A percentile compares a stretch with the other conserved stretches of the same genome.
phyloP scores from a whole-genome alignment of 2,329 filamentous ascomycete species.

The Alternaria brassicae region DNA sequence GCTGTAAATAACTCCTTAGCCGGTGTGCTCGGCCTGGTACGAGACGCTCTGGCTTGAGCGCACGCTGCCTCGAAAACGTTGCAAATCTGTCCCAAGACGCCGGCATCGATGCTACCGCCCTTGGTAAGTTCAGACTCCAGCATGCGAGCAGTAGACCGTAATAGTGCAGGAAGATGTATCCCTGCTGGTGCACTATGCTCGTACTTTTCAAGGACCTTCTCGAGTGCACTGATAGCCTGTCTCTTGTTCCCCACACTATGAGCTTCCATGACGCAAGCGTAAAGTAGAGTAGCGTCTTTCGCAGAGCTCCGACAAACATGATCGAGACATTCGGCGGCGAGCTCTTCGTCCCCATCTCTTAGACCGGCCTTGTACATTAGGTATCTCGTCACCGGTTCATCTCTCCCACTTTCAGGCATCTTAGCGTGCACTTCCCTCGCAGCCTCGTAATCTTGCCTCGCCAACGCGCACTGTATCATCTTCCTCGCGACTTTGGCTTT shows the following conservation, averaged over 20 bases:
- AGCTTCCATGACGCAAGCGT: conserved; percentile 81
- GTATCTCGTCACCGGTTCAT: conserved; percentile 72
- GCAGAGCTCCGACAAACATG: conserved; percentile 62
- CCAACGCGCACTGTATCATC: conserved; percentile 72
- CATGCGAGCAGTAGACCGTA: conserved; percentile 61
- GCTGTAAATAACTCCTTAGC: conserved; percentile 60
- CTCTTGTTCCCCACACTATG: conserved; percentile 68
- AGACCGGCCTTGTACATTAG: conserved; percentile 78
- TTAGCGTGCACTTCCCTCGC: conserved; percentile 64
- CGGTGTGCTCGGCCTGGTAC: conserved; percentile 53
- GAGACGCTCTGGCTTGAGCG: conserved; percentile 53
- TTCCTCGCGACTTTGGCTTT: conserved; percentile 74
- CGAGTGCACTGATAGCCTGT: conserved; percentile 66
- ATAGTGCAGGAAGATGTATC: conserved; percentile 68
- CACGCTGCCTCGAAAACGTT: conserved; percentile 61
- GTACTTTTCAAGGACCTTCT: conserved; percentile 65
- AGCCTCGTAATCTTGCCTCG: conserved; percentile 61
- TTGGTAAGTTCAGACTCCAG: conserved; percentile 54
- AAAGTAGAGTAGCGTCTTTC: conserved; percentile 70
- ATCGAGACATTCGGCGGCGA: conserved; percentile 70
- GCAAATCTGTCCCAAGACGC: conserved; percentile 60
- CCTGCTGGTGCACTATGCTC: conserved; percentile 57
- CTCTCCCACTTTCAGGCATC: conserved; percentile 65
- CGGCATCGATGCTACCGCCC: conserved; percentile 31
- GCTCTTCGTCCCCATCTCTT: conserved; percentile 62